Evolutionary conservation across 2,329 filamentous ascomycete genomes (phyloP).

Genomic region (Periconia sp.): DNA sequence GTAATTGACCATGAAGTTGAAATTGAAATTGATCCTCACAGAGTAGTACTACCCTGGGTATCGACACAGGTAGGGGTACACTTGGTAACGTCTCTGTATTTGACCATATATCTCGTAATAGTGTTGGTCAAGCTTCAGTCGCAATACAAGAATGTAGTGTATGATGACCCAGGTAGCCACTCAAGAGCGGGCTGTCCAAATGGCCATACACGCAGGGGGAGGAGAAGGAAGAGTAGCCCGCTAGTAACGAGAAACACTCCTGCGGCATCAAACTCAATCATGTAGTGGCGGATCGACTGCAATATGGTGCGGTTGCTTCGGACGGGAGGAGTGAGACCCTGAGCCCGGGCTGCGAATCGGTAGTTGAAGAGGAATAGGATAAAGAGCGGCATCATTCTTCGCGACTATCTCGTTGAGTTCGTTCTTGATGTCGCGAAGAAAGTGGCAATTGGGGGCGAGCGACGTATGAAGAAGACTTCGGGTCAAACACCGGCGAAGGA

Average conservation of each 20-base stretch:
- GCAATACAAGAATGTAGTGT: no score
- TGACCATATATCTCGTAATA: slow-evolving; percentile 86
- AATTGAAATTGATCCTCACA: no score
- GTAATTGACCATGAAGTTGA: slow-evolving; percentile 73
- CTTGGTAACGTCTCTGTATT: no score
- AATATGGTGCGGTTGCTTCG: slow-evolving; percentile 52
- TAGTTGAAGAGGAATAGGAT: slow-evolving; percentile 58
- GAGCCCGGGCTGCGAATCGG: slow-evolving; percentile 58
- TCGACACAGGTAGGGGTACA: no score
- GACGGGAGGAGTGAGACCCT: slow-evolving; percentile 49
- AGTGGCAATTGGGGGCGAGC: no score
- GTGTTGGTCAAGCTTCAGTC: slow-evolving; percentile 69
- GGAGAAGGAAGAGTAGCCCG: slow-evolving; percentile 65
- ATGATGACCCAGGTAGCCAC: no score
- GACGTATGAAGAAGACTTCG: no score
- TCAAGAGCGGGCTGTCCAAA: no score
- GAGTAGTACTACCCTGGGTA: no score
- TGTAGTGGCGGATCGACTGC: slow-evolving; percentile 49
- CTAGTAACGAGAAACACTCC: slow-evolving; percentile 61
- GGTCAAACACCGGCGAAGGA: neutral
- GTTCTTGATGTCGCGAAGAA: no score
- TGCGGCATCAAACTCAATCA: slow-evolving; percentile 63
- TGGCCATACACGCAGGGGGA: no score
- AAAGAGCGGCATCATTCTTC: slow-evolving; percentile 63
- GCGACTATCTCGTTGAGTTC: no score